Evolutionary conservation across 306 rosid genomes (phyloP).

Genomic region (Abrus pulchellus): DNA sequence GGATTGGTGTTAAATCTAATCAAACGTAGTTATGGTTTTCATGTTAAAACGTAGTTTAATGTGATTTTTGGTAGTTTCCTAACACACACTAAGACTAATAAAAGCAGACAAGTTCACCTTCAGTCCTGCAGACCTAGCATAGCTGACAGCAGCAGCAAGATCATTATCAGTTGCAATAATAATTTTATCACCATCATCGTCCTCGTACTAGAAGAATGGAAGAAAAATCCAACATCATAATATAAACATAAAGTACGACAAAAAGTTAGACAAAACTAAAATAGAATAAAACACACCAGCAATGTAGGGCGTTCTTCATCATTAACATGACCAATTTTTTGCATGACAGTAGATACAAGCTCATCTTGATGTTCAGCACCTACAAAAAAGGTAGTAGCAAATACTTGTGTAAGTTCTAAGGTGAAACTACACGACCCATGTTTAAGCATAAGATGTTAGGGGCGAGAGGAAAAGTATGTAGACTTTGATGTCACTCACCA

Average conservation of each 20-base stretch:
- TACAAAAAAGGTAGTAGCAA: constrained; percentile 47
- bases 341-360: constrained; percentile 72
- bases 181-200: constrained; percentile 93
- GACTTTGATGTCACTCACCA: constrained; percentile 65
- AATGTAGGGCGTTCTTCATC: constrained; percentile 66
- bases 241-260: constrained; percentile 19
- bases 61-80: no score
- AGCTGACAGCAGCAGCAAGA: constrained; percentile 76
- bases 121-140: constrained; percentile 76
- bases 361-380: constrained; percentile 81
- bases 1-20: no score
- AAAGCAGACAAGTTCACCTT: constrained; percentile 66
- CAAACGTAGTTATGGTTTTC: no score
- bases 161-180: constrained; percentile 77
- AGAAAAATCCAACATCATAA: constrained; percentile 10
- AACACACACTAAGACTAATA: constrained; percentile 1
- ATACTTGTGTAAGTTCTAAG: constrained; percentile 12
- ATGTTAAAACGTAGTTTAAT: no score
- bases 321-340: constrained; percentile 65
- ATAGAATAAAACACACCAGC: constrained; percentile 60
- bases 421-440: background rate
- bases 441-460: constrained; percentile 11
- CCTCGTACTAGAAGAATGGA: constrained; percentile 69
- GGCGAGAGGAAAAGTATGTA: constrained; percentile 1
- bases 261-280: constrained; percentile 39